phyloP scores from a whole-genome alignment of 1,139 yeast genomes.

The Candida mesenterica region DNA sequence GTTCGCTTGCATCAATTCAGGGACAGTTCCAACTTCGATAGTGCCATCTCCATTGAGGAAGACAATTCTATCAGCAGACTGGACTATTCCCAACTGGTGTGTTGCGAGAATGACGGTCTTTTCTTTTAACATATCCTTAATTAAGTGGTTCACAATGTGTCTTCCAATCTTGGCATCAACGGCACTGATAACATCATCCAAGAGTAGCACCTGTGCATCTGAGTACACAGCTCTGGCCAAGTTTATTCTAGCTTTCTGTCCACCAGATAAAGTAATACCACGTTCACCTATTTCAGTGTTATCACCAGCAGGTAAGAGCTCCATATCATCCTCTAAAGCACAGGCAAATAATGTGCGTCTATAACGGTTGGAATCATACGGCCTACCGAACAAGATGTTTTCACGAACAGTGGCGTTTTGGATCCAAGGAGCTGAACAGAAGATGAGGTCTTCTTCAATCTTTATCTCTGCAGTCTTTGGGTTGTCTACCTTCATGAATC shows the following conservation, averaged over 20 bases:
- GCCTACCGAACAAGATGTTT: slow-evolving; percentile 39
- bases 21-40: slow-evolving; percentile 32
- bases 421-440: slow-evolving; percentile 43
- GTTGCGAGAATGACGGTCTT: slow-evolving; percentile 39
- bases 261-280: slow-evolving; percentile 43
- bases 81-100: slow-evolving; percentile 35
- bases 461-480: slow-evolving; percentile 25
- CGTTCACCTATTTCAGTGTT: slow-evolving; percentile 44
- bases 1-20: slow-evolving; percentile 26
- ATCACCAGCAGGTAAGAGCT: slow-evolving; percentile 34
- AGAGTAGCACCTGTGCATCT: slow-evolving; percentile 29
- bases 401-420: slow-evolving; percentile 46
- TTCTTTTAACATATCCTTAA: slow-evolving; percentile 28
- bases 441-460: slow-evolving; percentile 28
- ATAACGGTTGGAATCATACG: slow-evolving; percentile 30
- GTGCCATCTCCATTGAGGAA: slow-evolving; percentile 36
- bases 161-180: slow-evolving; percentile 43
- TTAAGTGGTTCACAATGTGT: slow-evolving; percentile 35
- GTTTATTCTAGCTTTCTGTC: slow-evolving; percentile 43
- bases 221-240: slow-evolving; percentile 44
- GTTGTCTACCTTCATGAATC: slow-evolving; percentile 33
- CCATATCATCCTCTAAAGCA: slow-evolving; percentile 40
- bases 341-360: slow-evolving; percentile 34
- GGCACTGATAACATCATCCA: slow-evolving; percentile 45
- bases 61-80: slow-evolving; percentile 32